Base-by-base conservation (phyloP, 2,329 filamentous ascomycete genomes). In the Penicillium fuscoglaucum region DNA sequence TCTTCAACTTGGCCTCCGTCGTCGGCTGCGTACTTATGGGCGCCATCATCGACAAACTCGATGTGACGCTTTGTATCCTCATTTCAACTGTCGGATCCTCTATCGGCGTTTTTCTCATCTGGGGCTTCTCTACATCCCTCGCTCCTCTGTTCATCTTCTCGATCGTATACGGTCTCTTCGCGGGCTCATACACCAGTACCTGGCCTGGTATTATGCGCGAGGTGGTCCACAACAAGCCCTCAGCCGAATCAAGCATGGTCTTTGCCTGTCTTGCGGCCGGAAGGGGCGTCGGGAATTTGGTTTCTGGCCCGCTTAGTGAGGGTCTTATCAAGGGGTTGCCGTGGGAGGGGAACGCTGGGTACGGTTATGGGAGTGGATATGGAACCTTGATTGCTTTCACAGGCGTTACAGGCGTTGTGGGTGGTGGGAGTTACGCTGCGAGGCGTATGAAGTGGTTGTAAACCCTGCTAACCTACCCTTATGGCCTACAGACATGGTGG, bases 221-320 rank as follows among this genome's bases (percentile, higher is more conserved):
- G 44, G 76, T 79, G 1, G 70, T 73, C 47, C 69, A 72, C 55
- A 74, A 71, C 39, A 72, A 73, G 9, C 60, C 60, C 0, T 66
- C 66, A 6, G 70, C 75, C 0, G 81, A 84, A 44, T 71, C 78
- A 4, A 78, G 79, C 3, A 78, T 83, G 65, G 73, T 83, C 1
- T 79, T 83, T 59, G 79, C 77, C 0, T 75, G 78, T 37, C 68
- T 84, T 45, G 77, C 76, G 10, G 79, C 77, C 3, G 82, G 82
- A 0, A 78, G 81, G 54, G 82, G 82, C 0, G 74, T 84, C 13
- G 82, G 82, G 1, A 80, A 79, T 63, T 68, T 84, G 12, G 74
- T 79, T 12, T 78, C 75, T 55, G 82, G 82, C 2, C 82, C 82
- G 0, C 64, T 84, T 40, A 83, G 80, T 55, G 80, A 80, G 61